Conservation (phyloP, 257 asterid genomes). For the Plantago ovata region DNA sequence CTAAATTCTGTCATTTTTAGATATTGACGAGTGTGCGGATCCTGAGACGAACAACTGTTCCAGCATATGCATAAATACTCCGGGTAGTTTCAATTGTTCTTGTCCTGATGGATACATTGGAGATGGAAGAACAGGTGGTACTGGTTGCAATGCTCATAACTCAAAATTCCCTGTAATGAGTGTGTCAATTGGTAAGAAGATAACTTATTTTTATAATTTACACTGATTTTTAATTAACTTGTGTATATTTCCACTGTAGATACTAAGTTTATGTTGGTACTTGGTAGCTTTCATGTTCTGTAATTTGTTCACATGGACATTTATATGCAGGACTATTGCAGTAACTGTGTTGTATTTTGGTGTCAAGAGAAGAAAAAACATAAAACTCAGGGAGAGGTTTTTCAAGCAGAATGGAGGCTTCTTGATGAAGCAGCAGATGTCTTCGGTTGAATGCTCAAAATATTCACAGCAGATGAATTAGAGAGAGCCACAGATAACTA, state of each 20-base stretch:
- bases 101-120: slow-evolving; percentile 57
- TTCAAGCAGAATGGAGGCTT: slow-evolving; percentile 79
- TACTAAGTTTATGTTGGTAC: not conserved
- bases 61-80: slow-evolving; percentile 29
- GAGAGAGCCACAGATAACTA: slow-evolving; percentile 54
- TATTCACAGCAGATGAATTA: slow-evolving; percentile 60
- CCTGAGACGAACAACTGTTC: slow-evolving; percentile 30
- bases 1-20: no score
- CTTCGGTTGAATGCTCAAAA: slow-evolving; percentile 44
- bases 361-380: slow-evolving; percentile 44
- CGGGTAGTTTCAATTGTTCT: slow-evolving; percentile 48
- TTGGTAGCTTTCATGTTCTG: no score
- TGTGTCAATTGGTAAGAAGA: no score
- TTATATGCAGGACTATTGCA: slow-evolving; percentile 47
- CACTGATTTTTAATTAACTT: no score
- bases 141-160: slow-evolving; percentile 41
- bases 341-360: slow-evolving; percentile 51
- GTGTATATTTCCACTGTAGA: no score
- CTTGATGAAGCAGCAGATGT: slow-evolving; percentile 49
- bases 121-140: slow-evolving; percentile 46
- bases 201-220: no score
- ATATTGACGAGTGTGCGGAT: slow-evolving; percentile 41
- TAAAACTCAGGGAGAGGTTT: slow-evolving; percentile 47
- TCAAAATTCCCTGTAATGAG: slow-evolving; percentile 50
- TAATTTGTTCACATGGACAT: not conserved